A percentile compares a stretch with the other conserved stretches of the same genome.
Conservation (phyloP, 495 filamentous ascomycete genomes). For the Diplogelasinospora grovesii region DNA sequence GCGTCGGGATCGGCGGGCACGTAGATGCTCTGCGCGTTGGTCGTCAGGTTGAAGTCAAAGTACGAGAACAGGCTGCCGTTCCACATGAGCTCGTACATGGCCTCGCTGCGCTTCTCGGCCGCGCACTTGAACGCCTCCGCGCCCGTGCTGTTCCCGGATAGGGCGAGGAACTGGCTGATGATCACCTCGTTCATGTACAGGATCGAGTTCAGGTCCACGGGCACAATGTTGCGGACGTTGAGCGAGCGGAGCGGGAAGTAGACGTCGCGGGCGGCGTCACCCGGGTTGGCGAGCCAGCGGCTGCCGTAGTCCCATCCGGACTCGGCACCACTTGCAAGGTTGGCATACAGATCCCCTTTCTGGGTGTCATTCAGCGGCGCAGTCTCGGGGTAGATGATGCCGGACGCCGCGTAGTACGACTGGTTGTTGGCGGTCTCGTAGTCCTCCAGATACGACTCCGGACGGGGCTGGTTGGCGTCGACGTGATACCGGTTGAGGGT, state of each 20-base stretch:
- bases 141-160: slow-evolving; percentile 22
- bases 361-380: slow-evolving; percentile 32
- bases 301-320: slow-evolving; percentile 42
- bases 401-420: slow-evolving; percentile 37
- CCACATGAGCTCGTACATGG: slow-evolving; percentile 44
- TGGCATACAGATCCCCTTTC: slow-evolving; percentile 34
- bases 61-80: slow-evolving; percentile 39
- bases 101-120: slow-evolving; percentile 33
- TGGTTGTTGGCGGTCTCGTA: slow-evolving; percentile 40
- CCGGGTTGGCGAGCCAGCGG: slow-evolving; percentile 34
- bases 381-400: slow-evolving; percentile 42
- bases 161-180: slow-evolving; percentile 31
- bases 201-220: slow-evolving; percentile 46
- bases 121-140: slow-evolving; percentile 25
- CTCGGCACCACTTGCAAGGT: slow-evolving; percentile 45
- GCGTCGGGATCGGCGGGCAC: slow-evolving; percentile 32
- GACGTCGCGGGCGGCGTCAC: slow-evolving; percentile 37
- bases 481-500: slow-evolving; percentile 40
- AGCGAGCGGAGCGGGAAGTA: slow-evolving; percentile 47
- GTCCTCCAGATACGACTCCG: slow-evolving; percentile 45
- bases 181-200: slow-evolving; percentile 42
- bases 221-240: slow-evolving; percentile 32
- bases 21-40: slow-evolving; percentile 31
- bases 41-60: slow-evolving; percentile 48
- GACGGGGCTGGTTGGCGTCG: slow-evolving; percentile 42